Conservation (phyloP, 2,329 filamentous ascomycete species). For the Diatrype stigma region DNA sequence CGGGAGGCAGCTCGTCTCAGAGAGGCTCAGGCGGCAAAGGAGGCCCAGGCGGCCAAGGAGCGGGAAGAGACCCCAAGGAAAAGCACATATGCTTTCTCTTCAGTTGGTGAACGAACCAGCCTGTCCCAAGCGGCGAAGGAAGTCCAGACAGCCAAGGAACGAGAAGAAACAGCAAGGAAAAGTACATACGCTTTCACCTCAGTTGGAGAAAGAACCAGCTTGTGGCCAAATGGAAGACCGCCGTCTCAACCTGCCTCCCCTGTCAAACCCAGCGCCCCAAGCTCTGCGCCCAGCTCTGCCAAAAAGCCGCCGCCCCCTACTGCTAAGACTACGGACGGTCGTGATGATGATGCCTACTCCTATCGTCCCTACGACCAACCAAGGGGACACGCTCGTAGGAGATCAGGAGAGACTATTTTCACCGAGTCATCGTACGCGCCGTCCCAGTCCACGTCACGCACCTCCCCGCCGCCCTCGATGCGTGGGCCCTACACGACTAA, state of each 20-base stretch:
- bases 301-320: conserved; percentile 30
- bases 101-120: no score
- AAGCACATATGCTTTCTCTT: neutral
- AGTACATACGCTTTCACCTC: conserved; percentile 60
- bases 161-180: conserved; percentile 34
- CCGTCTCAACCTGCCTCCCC: conserved; percentile 32
- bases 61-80: conserved; percentile 23
- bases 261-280: conserved; percentile 6
- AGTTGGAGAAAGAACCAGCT: conserved; percentile 65
- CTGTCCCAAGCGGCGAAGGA: conserved; percentile 14
- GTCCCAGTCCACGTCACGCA: conserved; percentile 77
- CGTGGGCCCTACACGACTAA: conserved; percentile 78
- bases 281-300: conserved; percentile 15
- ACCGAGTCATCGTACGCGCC: conserved; percentile 86
- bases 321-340: conserved; percentile 55
- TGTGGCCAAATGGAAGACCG: conserved; percentile 62
- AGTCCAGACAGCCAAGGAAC: conserved; percentile 24
- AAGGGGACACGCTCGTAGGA: conserved; percentile 52
- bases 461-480: conserved; percentile 75
- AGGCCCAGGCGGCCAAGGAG: conserved; percentile 30
- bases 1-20: conserved; percentile 30
- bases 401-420: conserved; percentile 65
- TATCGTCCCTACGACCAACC: conserved; percentile 75
- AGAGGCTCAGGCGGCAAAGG: conserved; percentile 31
- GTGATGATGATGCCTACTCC: conserved; percentile 65